Evolutionary conservation across 2,329 filamentous ascomycete genomes (phyloP).

Genomic region (Monosporascus cannonballus): DNA sequence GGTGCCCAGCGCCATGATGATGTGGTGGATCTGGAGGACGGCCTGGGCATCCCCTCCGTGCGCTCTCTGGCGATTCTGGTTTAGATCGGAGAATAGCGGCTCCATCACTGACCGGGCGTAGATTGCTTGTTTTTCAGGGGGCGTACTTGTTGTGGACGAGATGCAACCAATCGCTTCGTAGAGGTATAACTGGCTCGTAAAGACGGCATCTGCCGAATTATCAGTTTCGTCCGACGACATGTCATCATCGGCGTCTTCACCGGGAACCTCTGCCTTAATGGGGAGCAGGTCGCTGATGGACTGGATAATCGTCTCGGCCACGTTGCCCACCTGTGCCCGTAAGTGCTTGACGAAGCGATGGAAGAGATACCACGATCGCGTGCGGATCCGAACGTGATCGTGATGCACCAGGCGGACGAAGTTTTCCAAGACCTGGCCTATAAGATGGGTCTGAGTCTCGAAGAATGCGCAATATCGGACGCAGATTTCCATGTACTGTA

Average conservation of each 20-base stretch:
- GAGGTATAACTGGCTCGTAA: conserved; percentile 84
- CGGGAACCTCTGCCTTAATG: conserved; percentile 84
- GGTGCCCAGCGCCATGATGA: conserved; percentile 92
- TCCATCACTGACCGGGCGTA: conserved; percentile 85
- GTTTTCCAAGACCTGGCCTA: conserved; percentile 81
- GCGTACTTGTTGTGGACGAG: conserved; percentile 71
- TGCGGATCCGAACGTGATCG: conserved; percentile 77
- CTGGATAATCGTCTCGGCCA: conserved; percentile 85
- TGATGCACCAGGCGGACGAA: conserved; percentile 91
- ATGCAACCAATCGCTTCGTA: conserved; percentile 95
- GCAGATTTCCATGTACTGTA: conserved; percentile 98
- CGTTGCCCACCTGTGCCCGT: conserved; percentile 74
- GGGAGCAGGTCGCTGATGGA: conserved; percentile 82
- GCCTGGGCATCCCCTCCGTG: conserved; percentile 77
- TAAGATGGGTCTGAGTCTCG: conserved; percentile 73
- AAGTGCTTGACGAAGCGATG: conserved; percentile 87
- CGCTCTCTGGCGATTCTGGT: conserved; percentile 69
- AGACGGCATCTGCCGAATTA: conserved; percentile 82
- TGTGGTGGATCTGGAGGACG: conserved; percentile 85
- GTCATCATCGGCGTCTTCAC: conserved; percentile 75
- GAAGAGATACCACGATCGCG: conserved; percentile 95
- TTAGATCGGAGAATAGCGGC: conserved; percentile 85
- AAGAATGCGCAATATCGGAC: conserved; percentile 92
- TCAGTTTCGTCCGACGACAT: conserved; percentile 94
- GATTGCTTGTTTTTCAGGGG: conserved; percentile 76